Evolutionary conservation across 2,329 filamentous ascomycete species (phyloP).

Genomic region (Alternaria gaisen): DNA sequence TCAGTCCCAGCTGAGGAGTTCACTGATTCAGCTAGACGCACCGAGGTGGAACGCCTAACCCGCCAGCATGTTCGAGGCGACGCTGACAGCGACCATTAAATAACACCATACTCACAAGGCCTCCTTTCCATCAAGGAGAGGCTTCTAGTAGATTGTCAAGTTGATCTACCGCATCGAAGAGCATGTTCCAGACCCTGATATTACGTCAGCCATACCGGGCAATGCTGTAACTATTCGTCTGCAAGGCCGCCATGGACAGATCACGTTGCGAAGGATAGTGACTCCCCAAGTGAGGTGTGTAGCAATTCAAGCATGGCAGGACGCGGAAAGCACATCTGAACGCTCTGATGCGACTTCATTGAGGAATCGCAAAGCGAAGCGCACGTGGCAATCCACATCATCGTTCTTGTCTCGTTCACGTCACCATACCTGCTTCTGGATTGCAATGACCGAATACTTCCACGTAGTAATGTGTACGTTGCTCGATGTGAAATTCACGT

Average conservation of each 20-base stretch:
- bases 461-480: neutral
- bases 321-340: no score
- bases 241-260: neutral
- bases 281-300: neutral
- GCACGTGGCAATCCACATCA: neutral
- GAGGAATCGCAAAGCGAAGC: neutral
- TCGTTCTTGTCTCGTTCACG: neutral
- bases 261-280: neutral
- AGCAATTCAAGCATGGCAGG: neutral
- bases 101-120: neutral
- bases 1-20: neutral
- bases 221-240: neutral
- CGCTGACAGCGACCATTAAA: neutral
- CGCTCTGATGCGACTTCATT: neutral
- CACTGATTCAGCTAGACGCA: neutral
- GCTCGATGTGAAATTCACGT: neutral
- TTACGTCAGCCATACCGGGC: neutral
- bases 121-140: neutral
- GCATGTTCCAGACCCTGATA: neutral
- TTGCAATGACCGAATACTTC: neutral
- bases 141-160: fast-evolving
- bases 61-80: neutral
- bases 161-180: neutral
- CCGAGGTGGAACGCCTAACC: neutral
- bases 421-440: neutral